These are phyloP conservation scores for Penicillium digitatum DNA, from an alignment of 2,329 filamentous ascomycete genomes.

Conservation along the genomic window DNA sequence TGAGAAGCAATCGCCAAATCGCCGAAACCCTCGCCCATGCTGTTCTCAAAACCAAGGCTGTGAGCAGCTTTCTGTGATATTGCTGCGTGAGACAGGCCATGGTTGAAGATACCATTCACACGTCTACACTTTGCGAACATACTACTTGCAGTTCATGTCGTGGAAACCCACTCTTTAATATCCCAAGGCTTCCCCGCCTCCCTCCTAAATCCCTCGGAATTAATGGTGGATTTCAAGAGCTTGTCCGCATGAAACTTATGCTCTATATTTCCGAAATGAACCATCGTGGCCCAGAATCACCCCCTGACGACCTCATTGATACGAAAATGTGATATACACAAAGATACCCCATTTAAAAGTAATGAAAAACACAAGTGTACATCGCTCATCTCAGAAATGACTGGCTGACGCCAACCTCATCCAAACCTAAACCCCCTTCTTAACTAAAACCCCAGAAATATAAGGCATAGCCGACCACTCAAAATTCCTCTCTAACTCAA, in stretches of 20 bases:
- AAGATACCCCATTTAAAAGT: constrained; percentile 19
- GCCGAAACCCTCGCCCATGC: constrained; percentile 3
- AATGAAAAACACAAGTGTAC: neutral
- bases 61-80: constrained; percentile 47
- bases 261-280: constrained; percentile 26
- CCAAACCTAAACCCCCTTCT: constrained; percentile 24
- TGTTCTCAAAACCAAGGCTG: constrained; percentile 20
- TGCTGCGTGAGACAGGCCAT: constrained; percentile 52
- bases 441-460: constrained; percentile 41
- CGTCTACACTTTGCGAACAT: constrained; percentile 52
- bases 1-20: constrained; percentile 9
- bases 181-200: constrained; percentile 7
- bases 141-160: constrained; percentile 53
- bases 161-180: constrained; percentile 53
- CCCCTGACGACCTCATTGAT: neutral
- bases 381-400: neutral
- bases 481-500: constrained; percentile 45
- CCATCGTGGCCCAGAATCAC: neutral
- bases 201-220: constrained; percentile 42
- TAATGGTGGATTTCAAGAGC: constrained; percentile 43
- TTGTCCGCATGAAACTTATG: constrained; percentile 41
- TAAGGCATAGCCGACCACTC: constrained; percentile 39
- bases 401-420: neutral
- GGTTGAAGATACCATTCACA: constrained; percentile 40
- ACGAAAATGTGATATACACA: constrained; percentile 3